A percentile compares a stretch with the other conserved stretches of the same genome.
Conservation (phyloP, 2,329 filamentous ascomycete species). For the Pezicula carpinea region DNA sequence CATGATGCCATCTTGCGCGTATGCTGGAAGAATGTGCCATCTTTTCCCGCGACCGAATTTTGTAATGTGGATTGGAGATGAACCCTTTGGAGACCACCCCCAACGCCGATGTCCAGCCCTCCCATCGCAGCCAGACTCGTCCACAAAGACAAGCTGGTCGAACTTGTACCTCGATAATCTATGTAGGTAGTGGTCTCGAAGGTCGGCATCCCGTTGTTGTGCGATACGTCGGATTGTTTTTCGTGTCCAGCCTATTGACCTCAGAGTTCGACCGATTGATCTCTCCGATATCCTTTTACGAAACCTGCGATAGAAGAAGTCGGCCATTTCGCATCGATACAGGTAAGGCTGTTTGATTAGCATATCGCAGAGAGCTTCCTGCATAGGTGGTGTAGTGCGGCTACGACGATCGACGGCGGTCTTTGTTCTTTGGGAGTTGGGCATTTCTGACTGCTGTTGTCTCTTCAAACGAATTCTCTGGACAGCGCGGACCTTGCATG, state of each 20-base stretch:
- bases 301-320: slow-evolving; percentile 20
- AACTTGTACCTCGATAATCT: slow-evolving; percentile 25
- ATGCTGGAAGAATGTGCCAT: slow-evolving; percentile 14
- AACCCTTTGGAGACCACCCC: slow-evolving; percentile 29
- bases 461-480: neutral
- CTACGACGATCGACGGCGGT: slow-evolving; percentile 8
- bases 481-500: neutral
- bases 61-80: slow-evolving; percentile 19
- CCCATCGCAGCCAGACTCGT: slow-evolving; percentile 33
- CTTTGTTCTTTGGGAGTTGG: slow-evolving; percentile 6
- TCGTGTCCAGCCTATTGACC: slow-evolving; percentile 24
- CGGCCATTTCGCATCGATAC: slow-evolving; percentile 25
- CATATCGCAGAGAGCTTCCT: slow-evolving; percentile 24
- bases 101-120: slow-evolving; percentile 27
- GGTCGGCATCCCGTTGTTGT: slow-evolving; percentile 28
- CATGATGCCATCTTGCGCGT: slow-evolving; percentile 14
- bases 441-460: slow-evolving; percentile 1
- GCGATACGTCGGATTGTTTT: slow-evolving; percentile 27
- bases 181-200: slow-evolving; percentile 31
- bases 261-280: slow-evolving; percentile 8
- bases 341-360: slow-evolving; percentile 25
- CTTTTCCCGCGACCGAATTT: slow-evolving; percentile 13
- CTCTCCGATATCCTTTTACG: slow-evolving; percentile 8
- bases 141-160: slow-evolving; percentile 30
- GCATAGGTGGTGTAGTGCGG: slow-evolving; percentile 19